These are phyloP conservation scores for Xylariaceae sp. DNA, from an alignment of 2,329 filamentous ascomycete species.

Conservation along the genomic window DNA sequence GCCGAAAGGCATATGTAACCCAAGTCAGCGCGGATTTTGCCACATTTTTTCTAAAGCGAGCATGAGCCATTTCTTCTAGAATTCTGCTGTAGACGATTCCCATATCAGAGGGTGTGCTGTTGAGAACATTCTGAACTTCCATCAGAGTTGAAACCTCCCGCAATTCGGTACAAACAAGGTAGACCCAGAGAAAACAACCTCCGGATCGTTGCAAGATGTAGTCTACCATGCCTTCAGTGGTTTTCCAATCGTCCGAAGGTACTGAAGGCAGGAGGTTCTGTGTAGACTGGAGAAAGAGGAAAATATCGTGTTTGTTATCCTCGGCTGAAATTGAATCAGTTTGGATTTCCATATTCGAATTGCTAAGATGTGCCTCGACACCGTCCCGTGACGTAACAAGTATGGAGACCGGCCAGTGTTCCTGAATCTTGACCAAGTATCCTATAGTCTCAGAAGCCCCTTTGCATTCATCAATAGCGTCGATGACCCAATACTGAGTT, in stretches of 20 bases:
- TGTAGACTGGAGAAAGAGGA: constrained; percentile 20
- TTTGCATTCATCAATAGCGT: constrained; percentile 31
- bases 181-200: constrained; percentile 31
- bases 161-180: constrained; percentile 25
- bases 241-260: constrained; percentile 7
- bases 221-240: constrained; percentile 15
- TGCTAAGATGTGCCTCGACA: constrained; percentile 10
- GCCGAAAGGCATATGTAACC: constrained; percentile 24
- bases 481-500: constrained; percentile 32
- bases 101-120: constrained; percentile 27
- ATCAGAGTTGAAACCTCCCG: constrained; percentile 22
- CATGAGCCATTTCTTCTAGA: constrained; percentile 21
- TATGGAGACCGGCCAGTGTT: constrained; percentile 25
- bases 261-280: constrained; percentile 20
- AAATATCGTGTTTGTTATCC: constrained; percentile 24
- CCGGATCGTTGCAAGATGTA: constrained; percentile 23
- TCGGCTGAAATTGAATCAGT: constrained; percentile 22
- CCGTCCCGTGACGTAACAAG: constrained; percentile 25
- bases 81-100: constrained; percentile 27
- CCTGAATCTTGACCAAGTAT: constrained; percentile 22
- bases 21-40: constrained; percentile 26
- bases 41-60: constrained; percentile 22
- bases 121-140: constrained; percentile 23
- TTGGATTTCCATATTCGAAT: constrained; percentile 11
- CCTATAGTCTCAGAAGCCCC: constrained; percentile 18